Percentiles rank a stretch among this genome's conserved stretches.
Conservation (phyloP, 192 early-diverging fungal species). For the Nowakowskiella sp. region DNA sequence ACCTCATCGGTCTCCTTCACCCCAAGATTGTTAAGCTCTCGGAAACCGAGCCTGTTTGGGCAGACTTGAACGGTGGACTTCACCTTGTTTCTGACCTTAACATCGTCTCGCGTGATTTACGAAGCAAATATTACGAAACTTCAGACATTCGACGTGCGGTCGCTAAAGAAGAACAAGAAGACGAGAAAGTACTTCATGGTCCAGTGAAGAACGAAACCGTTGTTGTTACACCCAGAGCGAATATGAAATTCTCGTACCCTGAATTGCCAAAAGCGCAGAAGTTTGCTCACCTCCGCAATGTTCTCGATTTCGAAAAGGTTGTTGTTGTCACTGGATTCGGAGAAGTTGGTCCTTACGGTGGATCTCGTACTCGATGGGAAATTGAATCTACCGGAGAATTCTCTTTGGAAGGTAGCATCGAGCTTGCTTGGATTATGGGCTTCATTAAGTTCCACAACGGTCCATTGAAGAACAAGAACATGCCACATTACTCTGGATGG, state of each 20-base stretch:
- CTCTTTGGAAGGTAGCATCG: slow-evolving; percentile 86
- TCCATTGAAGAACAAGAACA: slow-evolving; percentile 59
- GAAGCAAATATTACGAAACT: slow-evolving; percentile 71
- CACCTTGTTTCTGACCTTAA: slow-evolving; percentile 80
- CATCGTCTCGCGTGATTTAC: slow-evolving; percentile 63
- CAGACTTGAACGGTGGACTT: slow-evolving; percentile 84
- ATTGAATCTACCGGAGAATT: slow-evolving; percentile 86
- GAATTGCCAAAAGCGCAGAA: slow-evolving; percentile 50
- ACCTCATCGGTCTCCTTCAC: slow-evolving; percentile 80
- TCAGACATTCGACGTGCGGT: slow-evolving; percentile 82
- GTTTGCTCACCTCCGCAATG: slow-evolving; percentile 56
- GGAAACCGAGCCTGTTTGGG: slow-evolving; percentile 73
- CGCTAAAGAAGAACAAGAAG: slow-evolving; percentile 64
- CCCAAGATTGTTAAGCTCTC: slow-evolving; percentile 65
- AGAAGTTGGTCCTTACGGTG: slow-evolving; percentile 90
- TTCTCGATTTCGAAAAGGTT: slow-evolving; percentile 86
- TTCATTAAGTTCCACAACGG: slow-evolving; percentile 84
- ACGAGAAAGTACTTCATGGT: slow-evolving; percentile 69
- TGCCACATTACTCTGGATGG: slow-evolving; percentile 80
- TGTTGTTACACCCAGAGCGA: slow-evolving; percentile 71
- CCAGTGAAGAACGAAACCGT: slow-evolving; percentile 48
- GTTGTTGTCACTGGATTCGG: slow-evolving; percentile 89
- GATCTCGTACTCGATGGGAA: slow-evolving; percentile 89
- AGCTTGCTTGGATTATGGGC: slow-evolving; percentile 98
- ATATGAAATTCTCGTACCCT: slow-evolving; percentile 81